Evolutionary conservation across 371 early-diverging fungal genomes (phyloP).

Genomic region (Mucor ambiguus): DNA sequence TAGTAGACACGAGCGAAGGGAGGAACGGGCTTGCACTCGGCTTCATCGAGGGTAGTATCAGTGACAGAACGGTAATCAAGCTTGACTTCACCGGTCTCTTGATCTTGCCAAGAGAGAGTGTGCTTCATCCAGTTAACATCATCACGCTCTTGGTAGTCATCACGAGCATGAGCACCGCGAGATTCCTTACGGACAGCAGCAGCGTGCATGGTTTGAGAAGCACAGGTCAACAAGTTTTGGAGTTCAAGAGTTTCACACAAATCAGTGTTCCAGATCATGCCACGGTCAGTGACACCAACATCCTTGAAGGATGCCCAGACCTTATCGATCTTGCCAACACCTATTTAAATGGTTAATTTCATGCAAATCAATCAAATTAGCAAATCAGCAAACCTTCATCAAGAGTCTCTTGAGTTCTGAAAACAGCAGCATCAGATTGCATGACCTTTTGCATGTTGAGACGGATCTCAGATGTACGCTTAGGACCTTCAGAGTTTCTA

Average conservation of each 20-base stretch:
- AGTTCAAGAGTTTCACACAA: slow-evolving; percentile 95
- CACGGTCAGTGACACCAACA: slow-evolving; percentile 89
- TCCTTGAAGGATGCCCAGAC: slow-evolving; percentile 82
- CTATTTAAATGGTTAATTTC: background rate
- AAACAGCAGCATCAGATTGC: slow-evolving; percentile 98
- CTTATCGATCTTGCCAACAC: slow-evolving; percentile 73
- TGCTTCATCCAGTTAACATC: slow-evolving; percentile 98
- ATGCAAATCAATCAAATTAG: background rate
- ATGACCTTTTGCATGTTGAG: slow-evolving; percentile 96
- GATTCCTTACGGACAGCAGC: slow-evolving; percentile 96
- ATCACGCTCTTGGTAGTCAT: slow-evolving; percentile 89
- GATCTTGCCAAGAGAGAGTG: slow-evolving; percentile 93
- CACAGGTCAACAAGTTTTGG: slow-evolving; percentile 96
- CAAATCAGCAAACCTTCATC: slow-evolving; percentile 68
- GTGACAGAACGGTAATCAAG: slow-evolving; percentile 87
- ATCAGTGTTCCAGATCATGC: slow-evolving; percentile 98
- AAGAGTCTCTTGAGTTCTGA: slow-evolving; percentile 90
- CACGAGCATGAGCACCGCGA: slow-evolving; percentile 98
- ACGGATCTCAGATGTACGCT: slow-evolving; percentile 87
- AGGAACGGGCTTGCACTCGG: slow-evolving; percentile 92
- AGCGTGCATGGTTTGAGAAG: slow-evolving; percentile 95
- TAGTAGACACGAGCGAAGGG: slow-evolving; percentile 95
- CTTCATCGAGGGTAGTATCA: slow-evolving; percentile 85
- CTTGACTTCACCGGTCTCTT: slow-evolving; percentile 75
- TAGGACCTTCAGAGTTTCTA: slow-evolving; percentile 79